These are phyloP conservation scores for Chamaecrista fasciculata DNA, from an alignment of 306 rosid genomes.

Conservation along the genomic window DNA sequence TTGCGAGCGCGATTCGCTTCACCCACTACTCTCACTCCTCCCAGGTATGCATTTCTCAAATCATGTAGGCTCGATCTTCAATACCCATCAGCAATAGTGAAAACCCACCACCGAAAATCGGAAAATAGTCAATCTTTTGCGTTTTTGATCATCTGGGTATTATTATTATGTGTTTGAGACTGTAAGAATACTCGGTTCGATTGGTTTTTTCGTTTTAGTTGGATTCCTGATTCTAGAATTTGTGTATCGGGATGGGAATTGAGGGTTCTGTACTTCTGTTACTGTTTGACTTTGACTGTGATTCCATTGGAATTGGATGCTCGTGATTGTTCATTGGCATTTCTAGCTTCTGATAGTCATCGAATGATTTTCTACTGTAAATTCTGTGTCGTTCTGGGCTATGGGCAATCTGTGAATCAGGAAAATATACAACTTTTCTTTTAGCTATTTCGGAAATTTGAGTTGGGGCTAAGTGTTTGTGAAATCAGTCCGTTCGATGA, in stretches of 20 bases:
- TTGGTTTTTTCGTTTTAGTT: background rate
- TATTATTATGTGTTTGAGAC: background rate
- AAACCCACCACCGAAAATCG: background rate
- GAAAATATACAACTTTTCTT: background rate
- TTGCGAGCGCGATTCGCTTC: constrained; percentile 17
- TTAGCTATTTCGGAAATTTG: background rate
- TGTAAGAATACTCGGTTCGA: constrained; percentile 1
- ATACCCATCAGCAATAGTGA: background rate
- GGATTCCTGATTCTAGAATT: background rate
- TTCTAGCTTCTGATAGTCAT: constrained; percentile 1
- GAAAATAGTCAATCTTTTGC: constrained; percentile 25
- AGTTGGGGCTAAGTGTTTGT: background rate
- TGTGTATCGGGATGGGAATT: constrained; percentile 5
- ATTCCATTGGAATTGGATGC: no score
- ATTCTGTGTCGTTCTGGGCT: background rate
- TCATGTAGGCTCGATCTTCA: background rate
- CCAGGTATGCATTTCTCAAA: constrained; percentile 31
- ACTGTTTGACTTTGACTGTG: background rate
- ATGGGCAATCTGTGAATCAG: background rate
- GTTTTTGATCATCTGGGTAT: constrained; percentile 24
- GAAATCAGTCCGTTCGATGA: background rate
- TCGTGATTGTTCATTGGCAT: background rate
- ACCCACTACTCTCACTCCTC: constrained; percentile 20
- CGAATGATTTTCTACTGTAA: background rate
- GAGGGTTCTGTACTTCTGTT: constrained; percentile 5